These are phyloP conservation scores for Blepharisma stoltei DNA, from an alignment of 73 alveolate genomes.

Conservation along the genomic window DNA sequence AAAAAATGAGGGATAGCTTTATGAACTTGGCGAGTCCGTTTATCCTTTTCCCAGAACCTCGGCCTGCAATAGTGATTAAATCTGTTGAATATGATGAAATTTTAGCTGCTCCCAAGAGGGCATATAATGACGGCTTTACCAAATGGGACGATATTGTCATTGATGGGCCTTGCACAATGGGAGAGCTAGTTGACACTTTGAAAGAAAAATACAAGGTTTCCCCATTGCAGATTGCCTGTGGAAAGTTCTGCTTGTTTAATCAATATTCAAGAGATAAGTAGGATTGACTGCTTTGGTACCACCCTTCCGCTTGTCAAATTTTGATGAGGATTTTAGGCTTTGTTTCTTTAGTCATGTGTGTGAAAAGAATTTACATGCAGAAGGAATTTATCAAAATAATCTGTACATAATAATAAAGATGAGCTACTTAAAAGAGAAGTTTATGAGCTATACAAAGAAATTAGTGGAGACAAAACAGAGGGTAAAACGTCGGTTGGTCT, in stretches of 20 bases:
- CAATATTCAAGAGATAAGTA: conserved; percentile 57
- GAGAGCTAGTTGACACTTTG: conserved; percentile 58
- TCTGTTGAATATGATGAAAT: conserved; percentile 77
- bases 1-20: conserved; percentile 82
- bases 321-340: too few species aligned
- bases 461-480: too few species aligned
- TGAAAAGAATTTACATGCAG: too few species aligned
- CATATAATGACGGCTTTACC: conserved; percentile 86
- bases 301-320: too few species aligned
- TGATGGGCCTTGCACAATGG: conserved; percentile 72
- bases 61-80: conserved; percentile 70
- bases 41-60: conserved; percentile 79
- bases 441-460: too few species aligned
- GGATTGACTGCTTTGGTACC: too few species aligned
- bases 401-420: too few species aligned
- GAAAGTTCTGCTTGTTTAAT: conserved; percentile 62
- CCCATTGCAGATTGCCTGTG: conserved; percentile 60
- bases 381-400: too few species aligned
- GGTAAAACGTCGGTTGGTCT: too few species aligned
- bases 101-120: conserved; percentile 73
- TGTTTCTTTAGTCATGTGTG: too few species aligned
- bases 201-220: conserved; percentile 61
- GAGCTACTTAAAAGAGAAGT: too few species aligned
- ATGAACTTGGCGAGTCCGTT: conserved; percentile 86
- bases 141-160: conserved; percentile 87